A percentile compares a stretch with the other conserved stretches of the same genome.
Evolutionary conservation across 495 filamentous ascomycete genomes (phyloP).

Genomic region (Hyaloscypha hepaticicola): DNA sequence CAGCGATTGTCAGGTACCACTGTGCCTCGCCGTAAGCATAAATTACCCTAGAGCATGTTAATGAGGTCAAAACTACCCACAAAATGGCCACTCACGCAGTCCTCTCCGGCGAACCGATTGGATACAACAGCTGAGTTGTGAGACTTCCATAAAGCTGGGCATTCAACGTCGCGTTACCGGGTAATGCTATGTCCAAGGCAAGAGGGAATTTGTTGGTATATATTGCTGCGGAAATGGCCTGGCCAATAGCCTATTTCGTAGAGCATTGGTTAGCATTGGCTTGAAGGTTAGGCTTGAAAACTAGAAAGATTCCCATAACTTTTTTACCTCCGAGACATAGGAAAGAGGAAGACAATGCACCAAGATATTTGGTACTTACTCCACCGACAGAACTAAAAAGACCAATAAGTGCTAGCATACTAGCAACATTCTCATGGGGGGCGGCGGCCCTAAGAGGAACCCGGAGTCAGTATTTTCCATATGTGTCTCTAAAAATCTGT

Average conservation of each 20-base stretch:
- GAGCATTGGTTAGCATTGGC: neutral
- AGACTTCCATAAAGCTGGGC: slow-evolving; percentile 57
- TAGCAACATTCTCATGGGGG: slow-evolving; percentile 64
- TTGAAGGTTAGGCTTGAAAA: neutral
- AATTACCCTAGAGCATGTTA: no score
- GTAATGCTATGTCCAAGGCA: slow-evolving; percentile 54
- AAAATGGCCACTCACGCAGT: no score
- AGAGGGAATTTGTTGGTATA: slow-evolving; percentile 61
- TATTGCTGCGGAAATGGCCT: slow-evolving; percentile 60
- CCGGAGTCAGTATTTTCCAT: neutral
- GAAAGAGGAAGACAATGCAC: neutral
- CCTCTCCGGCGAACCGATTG: slow-evolving; percentile 55
- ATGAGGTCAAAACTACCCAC: no score
- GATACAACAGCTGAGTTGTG: slow-evolving; percentile 56
- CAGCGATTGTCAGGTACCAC: slow-evolving; percentile 26
- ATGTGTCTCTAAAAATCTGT: neutral
- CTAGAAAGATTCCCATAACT: neutral
- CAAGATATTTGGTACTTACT: neutral
- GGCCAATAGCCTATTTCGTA: slow-evolving; percentile 50
- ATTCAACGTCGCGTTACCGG: slow-evolving; percentile 44
- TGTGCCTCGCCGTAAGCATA: slow-evolving; percentile 55
- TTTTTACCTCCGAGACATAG: neutral
- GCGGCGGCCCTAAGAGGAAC: slow-evolving; percentile 47
- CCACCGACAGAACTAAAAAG: slow-evolving; percentile 65
- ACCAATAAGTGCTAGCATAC: slow-evolving; percentile 59